Base-by-base conservation (phyloP, 1,139 yeast genomes). In the Hanseniaspora sp. region DNA sequence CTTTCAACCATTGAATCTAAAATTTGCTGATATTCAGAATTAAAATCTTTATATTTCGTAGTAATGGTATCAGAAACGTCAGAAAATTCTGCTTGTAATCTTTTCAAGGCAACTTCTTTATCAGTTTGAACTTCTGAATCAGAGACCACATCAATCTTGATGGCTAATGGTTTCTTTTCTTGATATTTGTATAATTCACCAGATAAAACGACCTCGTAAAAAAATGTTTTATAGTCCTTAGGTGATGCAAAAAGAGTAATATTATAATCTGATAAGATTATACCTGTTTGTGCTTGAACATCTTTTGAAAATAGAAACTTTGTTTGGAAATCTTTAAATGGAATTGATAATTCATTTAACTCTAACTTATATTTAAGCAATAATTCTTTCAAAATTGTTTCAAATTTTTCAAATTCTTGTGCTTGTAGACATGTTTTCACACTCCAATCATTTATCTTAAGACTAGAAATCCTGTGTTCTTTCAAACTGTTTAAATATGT, bases 91-190 rank as follows among this genome's bases (percentile, higher is more conserved):
- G 48, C 35, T 35, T 34, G 7, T 18, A 34, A 18, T 34, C 33
- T 33, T 4, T 59, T 59, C 57, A 62, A 64, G 8, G 70, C 71
- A 46, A 64, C 63, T 49, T 68, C 65, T 48, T 73, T 65, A 56
- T 69, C 64, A 61, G 69, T 62, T 54, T 67, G 65, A 46, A 72
- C 67, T 49, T 64, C 66, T 37, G 62, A 62, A 43, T 66, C 68
- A 59, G 76, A 78, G 28, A 71, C 65, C 28, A 59, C 53, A 57
- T 65, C 68, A 60, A 86, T 71, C 67, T 83, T 78, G 54, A 87
- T 78, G 44, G 87, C 92, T 59, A 84, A 78, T 30, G 95, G 94
- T 65, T 80, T 79, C 63, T 82, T 75, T 67, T 84, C 95, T 61
- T 76, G 76, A 69, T 73, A 78, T 60, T 76, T 60, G 9, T 56